These are phyloP conservation scores for Coniochaeta pulveracea DNA, from an alignment of 2,329 filamentous ascomycete species.

Conservation along the genomic window DNA sequence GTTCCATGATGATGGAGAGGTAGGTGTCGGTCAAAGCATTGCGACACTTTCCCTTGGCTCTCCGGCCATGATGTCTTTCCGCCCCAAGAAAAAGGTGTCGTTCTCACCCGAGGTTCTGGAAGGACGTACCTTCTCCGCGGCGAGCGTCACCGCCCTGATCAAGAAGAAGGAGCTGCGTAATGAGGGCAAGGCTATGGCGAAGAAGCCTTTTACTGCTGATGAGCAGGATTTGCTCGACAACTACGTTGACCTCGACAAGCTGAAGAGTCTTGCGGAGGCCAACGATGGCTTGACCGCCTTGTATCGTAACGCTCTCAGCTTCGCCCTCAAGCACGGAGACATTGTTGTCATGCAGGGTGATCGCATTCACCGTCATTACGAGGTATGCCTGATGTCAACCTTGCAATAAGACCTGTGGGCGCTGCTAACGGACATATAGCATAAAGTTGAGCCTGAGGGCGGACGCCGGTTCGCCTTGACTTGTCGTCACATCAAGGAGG, in stretches of 20 bases:
- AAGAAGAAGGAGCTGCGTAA: no score
- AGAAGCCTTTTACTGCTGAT: no score
- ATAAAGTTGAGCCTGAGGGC: conserved; percentile 38
- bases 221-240: no score
- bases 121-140: no score
- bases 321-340: conserved; percentile 48
- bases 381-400: conserved; percentile 23
- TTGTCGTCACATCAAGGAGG: conserved; percentile 35
- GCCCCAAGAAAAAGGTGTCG: conserved; percentile 38
- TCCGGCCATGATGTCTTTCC: conserved; percentile 44
- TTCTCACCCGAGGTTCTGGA: no score
- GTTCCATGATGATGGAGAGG: conserved; percentile 58
- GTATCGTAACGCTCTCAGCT: conserved; percentile 19
- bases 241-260: no score
- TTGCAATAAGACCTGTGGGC: background rate
- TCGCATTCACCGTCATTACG: conserved; percentile 46
- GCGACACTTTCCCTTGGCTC: conserved; percentile 50
- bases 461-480: conserved; percentile 46
- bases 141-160: no score
- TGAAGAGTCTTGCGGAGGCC: no score
- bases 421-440: conserved; percentile 18
- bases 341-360: conserved; percentile 53
- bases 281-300: no score
- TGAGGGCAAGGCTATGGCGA: no score
- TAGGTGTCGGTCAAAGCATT: conserved; percentile 48